phyloP scores from a whole-genome alignment of 208 protist species.

The Lotmaria passim region DNA sequence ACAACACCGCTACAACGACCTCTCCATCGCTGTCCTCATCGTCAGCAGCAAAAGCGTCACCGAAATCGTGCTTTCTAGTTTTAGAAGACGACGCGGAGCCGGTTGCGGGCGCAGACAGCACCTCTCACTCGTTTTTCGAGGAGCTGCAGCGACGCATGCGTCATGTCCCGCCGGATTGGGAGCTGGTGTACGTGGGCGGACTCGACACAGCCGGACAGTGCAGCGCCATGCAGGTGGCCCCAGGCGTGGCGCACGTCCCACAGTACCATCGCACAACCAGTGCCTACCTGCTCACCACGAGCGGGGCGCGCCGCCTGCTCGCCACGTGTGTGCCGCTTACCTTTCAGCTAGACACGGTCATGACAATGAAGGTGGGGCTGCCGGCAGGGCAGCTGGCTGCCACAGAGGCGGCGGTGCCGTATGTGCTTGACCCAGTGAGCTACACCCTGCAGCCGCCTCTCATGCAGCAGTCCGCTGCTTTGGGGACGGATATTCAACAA shows the following conservation, averaged over 20 bases:
- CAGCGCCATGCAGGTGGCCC: conserved; percentile 17
- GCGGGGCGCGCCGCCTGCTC: conserved; percentile 66
- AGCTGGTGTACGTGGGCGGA: conserved; percentile 85
- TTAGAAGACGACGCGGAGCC: conserved; percentile 72
- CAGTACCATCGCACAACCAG: conserved; percentile 88
- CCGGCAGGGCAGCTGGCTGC: background rate
- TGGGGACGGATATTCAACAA: conserved; percentile 85
- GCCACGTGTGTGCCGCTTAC: conserved; percentile 68
- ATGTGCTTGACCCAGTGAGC: conserved; percentile 63
- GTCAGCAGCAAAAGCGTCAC: background rate
- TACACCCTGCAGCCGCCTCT: conserved; percentile 89
- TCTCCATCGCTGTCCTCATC: background rate
- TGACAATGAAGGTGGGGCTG: conserved; percentile 67
- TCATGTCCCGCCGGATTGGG: conserved; percentile 67
- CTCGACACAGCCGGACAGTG: conserved; percentile 77
- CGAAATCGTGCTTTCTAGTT: conserved; percentile 36
- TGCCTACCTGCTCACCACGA: conserved; percentile 71
- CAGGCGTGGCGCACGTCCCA: conserved; percentile 70
- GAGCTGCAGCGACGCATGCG: conserved; percentile 32
- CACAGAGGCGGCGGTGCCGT: conserved; percentile 22
- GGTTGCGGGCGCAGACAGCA: conserved; percentile 1
- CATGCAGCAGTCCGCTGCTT: conserved; percentile 55
- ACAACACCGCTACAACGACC: background rate
- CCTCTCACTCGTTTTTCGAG: conserved; percentile 29
- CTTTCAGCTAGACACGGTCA: conserved; percentile 87